Evolutionary conservation across 305 asterid genomes (phyloP), one percentile per base, ranked within the genome.

Genomic region (Fraxinus angustifolia): DNA sequence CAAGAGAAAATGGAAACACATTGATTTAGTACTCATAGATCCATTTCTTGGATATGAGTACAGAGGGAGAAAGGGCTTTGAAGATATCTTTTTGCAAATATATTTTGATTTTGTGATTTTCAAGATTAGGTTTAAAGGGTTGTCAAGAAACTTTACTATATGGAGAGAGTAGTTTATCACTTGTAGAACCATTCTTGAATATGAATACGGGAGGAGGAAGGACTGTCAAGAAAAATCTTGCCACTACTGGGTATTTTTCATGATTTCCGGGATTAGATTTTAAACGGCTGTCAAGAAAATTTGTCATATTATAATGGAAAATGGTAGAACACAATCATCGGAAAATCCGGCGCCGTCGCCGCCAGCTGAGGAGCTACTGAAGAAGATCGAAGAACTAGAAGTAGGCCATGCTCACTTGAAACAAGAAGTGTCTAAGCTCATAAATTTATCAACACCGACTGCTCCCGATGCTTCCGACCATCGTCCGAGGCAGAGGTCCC

Each of bases 371-470:
- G 94, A 89, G 88, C 88, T 96, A 78, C 87, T 94, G 87, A 92
- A 90, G 92, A 96, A 96, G 92, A 96, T 96, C 79, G 88, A 88
- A 8, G 98, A 96, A 83, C 83, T 96, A 12, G 99, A 96, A 87
- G 86, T 87, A 76, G 93, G 97, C 8, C 98, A 96, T 76, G 94
- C 96, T 12, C 91, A 88, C 88, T 88, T 96, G 88, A 88, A 94
- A 88, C 88, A 89, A 77, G 99, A 92, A 90, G 94, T 96, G 94
- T 90, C 90, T 8, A 91, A 87, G 86, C 91, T 94, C 8, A 50
- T 87, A 50, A 83, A 88, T 77, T 89, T 95, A 60, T 78, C 89
- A 28, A 75, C 87, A 12, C 28, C 70, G 11, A 83, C 91, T 79
- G 88, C 80, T 71, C 78, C 80, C 50, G 56, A 58, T 73, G 85